phyloP scores from a whole-genome alignment of 2,329 filamentous ascomycete species.

The Talaromyces atroroseus region DNA sequence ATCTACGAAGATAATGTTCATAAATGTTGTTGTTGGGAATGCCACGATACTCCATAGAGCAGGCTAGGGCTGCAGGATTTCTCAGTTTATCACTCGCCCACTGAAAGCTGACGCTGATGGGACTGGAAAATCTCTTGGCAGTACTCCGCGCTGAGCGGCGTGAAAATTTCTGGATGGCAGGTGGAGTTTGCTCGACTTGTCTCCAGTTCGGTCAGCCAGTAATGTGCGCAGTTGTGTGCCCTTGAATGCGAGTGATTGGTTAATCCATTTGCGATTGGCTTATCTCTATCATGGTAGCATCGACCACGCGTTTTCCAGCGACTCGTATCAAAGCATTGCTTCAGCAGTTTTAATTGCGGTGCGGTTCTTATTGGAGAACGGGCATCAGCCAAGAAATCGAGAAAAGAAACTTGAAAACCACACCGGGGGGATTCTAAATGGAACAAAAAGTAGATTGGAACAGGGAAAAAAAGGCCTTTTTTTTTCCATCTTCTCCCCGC shows the following conservation, averaged over 20 bases:
- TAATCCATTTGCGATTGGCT: constrained; percentile 3
- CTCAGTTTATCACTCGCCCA: too few species aligned
- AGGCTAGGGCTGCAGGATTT: too few species aligned
- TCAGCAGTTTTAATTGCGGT: background rate
- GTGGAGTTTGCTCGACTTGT: background rate
- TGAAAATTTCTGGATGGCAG: background rate
- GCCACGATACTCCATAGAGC: too few species aligned
- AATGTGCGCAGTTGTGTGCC: background rate
- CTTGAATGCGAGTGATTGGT: background rate
- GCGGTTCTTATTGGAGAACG: background rate
- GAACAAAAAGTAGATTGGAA: background rate
- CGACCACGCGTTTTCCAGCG: background rate
- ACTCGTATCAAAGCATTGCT: background rate
- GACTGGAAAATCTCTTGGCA: background rate
- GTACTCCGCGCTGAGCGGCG: background rate
- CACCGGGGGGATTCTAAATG: background rate
- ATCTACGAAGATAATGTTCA: too few species aligned
- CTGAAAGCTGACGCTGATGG: background rate
- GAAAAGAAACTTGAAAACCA: background rate
- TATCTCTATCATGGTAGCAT: background rate
- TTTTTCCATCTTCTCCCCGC: background rate
- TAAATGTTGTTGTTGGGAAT: too few species aligned
- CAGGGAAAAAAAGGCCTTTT: background rate
- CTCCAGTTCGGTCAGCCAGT: background rate
- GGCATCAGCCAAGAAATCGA: background rate